Conservation (phyloP, 768 basidiomycete species). For the Tulasnella sp. region DNA sequence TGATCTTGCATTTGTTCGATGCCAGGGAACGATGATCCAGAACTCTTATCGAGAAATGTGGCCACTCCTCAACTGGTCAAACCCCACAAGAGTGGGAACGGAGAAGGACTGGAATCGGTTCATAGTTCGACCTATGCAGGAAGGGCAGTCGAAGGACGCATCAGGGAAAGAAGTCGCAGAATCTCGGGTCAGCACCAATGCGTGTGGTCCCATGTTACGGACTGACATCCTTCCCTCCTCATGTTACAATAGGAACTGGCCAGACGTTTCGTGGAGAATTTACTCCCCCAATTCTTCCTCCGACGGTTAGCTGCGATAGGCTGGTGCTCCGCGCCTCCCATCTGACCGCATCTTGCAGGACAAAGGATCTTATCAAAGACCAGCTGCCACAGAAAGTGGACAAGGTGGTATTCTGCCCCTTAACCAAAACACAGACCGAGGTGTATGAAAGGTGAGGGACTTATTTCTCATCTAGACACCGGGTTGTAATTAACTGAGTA, state of each 20-base stretch:
- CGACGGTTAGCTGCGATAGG: conserved; percentile 51
- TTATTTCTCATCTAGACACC: not conserved
- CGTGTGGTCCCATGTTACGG: not conserved
- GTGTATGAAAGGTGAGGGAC: conserved; percentile 57
- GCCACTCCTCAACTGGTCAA: conserved; percentile 91
- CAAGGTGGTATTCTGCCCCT: conserved; percentile 88
- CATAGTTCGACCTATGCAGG: conserved; percentile 61
- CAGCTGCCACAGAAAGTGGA: conserved; percentile 87
- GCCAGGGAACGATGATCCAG: conserved; percentile 57
- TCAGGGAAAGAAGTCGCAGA: conserved; percentile 55
- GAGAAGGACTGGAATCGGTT: conserved; percentile 70
- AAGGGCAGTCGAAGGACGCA: conserved; percentile 63
- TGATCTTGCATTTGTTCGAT: conserved; percentile 28
- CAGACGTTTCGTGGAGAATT: conserved; percentile 52
- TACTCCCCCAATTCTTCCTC: conserved; percentile 80
- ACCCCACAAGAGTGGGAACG: conserved; percentile 71
- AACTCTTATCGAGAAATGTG: conserved; percentile 89
- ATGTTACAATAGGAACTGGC: conserved; percentile 50
- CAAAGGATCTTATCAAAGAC: conserved; percentile 69
- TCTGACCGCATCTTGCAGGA: conserved; percentile 40
- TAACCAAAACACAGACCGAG: conserved; percentile 62
- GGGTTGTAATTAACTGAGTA: not conserved
- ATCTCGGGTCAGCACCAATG: conserved; percentile 34
- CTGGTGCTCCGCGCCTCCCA: not conserved
- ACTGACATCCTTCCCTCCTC: not conserved